These are phyloP conservation scores for Ceratocystis albifundus DNA, from an alignment of 2,329 filamentous ascomycete genomes.

Conservation along the genomic window DNA sequence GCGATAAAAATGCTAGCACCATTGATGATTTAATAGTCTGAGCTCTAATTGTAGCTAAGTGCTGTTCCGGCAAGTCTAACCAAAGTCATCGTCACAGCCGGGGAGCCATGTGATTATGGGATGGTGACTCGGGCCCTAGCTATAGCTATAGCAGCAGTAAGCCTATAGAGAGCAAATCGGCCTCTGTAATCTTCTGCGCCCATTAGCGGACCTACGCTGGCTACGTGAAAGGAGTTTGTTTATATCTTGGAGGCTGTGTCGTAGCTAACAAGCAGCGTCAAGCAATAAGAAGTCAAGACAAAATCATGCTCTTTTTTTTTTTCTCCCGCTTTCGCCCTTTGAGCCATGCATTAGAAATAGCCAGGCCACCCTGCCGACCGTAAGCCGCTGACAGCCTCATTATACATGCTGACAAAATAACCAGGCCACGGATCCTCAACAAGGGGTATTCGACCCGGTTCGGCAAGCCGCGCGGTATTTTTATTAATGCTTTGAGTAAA, in stretches of 20 bases:
- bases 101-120: neutral
- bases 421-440: neutral
- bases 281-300: too few relatives aligned
- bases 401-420: slow-evolving; percentile 11
- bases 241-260: neutral
- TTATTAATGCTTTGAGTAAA: neutral
- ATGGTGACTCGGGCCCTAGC: neutral
- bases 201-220: neutral
- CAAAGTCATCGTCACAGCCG: neutral
- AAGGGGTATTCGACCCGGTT: neutral
- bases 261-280: too few relatives aligned
- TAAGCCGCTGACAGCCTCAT: neutral
- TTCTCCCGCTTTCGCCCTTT: neutral
- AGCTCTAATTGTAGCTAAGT: neutral
- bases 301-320: neutral
- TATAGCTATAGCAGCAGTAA: neutral
- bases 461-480: neutral
- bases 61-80: slow-evolving; percentile 4
- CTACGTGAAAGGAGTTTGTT: neutral
- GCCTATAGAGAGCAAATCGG: neutral
- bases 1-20: neutral
- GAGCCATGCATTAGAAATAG: neutral
- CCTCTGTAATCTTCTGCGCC: neutral
- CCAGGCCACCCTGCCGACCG: neutral
- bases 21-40: neutral